These are phyloP conservation scores for Solanum gandarillasii DNA, from an alignment of 257 asterid genomes.

Conservation along the genomic window DNA sequence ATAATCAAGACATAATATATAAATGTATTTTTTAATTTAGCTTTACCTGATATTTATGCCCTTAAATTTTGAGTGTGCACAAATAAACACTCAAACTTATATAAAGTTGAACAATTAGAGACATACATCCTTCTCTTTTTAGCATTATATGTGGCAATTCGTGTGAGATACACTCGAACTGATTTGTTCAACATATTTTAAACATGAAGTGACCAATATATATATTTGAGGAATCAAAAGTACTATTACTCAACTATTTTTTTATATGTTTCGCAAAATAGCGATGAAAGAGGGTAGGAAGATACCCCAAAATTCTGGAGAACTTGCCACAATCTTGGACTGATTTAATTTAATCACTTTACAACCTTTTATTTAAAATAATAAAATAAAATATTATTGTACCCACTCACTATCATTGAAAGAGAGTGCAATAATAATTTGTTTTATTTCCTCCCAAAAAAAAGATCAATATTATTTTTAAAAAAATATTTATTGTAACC, in stretches of 20 bases:
- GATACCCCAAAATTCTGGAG: neutral
- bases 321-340: neutral
- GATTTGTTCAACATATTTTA: neutral
- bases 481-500: neutral
- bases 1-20: neutral
- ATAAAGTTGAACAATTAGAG: no score
- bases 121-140: no score
- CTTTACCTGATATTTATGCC: no score
- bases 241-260: neutral
- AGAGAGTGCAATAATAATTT: neutral
- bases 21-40: neutral
- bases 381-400: neutral
- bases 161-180: no score
- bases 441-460: neutral
- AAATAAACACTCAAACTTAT: no score
- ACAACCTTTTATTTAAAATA: neutral
- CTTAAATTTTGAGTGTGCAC: no score
- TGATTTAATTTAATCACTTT: neutral
- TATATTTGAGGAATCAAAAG: no score
- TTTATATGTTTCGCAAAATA: neutral
- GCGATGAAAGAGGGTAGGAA: neutral
- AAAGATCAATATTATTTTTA: neutral
- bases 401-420: neutral
- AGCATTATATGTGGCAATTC: no score
- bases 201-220: neutral